Conservation (phyloP, 768 basidiomycete species). For the Chlorophyllum brunneum region DNA sequence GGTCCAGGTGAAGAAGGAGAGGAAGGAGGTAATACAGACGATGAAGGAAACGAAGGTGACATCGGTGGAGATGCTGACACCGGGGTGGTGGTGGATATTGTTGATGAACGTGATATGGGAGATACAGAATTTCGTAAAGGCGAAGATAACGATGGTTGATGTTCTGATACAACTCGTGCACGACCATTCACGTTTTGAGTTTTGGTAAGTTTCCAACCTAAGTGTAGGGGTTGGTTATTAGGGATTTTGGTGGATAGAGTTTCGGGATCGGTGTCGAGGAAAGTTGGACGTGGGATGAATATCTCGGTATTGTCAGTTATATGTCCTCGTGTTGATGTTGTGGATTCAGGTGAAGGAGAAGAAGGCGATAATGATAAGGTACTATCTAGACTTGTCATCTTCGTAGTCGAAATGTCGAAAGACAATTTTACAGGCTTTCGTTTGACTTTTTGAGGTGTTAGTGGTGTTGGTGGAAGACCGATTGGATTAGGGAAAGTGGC, state of each 20-base stretch:
- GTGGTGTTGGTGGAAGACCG: not conserved
- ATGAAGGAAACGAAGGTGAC: not conserved
- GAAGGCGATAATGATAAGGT: not conserved
- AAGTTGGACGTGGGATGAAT: slow-evolving; percentile 4
- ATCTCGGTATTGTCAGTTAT: not conserved
- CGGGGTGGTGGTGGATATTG: too few relatives aligned
- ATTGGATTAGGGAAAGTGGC: slow-evolving; percentile 1
- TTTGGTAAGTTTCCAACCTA: slow-evolving; percentile 7
- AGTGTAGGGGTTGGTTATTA: not conserved
- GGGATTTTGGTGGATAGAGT: not conserved
- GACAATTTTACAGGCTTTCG: slow-evolving; percentile 9
- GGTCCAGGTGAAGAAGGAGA: too few relatives aligned
- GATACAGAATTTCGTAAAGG: not conserved
- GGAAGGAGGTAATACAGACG: not conserved
- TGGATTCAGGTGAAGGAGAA: not conserved
- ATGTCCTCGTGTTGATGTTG: not conserved
- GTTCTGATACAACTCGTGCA: slow-evolving; percentile 6
- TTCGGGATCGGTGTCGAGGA: slow-evolving; percentile 5
- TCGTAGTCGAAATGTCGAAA: not conserved
- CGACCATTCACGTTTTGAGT: slow-evolving; percentile 2
- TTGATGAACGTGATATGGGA: not conserved
- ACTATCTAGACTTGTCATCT: too few relatives aligned
- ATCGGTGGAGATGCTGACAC: too few relatives aligned
- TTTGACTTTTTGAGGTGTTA: not conserved
- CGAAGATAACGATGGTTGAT: not conserved